These are phyloP conservation scores for Wallacemonas sp. DNA, from an alignment of 208 protist genomes.

Conservation along the genomic window DNA sequence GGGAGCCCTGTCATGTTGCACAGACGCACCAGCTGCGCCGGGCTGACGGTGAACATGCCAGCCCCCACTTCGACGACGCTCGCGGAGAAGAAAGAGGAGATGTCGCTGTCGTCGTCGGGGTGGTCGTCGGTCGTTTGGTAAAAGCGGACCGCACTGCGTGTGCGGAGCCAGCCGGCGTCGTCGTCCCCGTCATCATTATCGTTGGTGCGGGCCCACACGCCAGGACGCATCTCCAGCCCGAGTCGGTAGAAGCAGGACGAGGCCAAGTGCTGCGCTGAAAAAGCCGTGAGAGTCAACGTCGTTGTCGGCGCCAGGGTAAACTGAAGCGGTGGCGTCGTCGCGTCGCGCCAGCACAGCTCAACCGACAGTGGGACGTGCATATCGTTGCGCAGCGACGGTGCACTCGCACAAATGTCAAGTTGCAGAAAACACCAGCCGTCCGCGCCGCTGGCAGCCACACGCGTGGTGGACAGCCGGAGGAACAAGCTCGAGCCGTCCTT, in stretches of 20 bases:
- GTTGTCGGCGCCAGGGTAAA: neutral
- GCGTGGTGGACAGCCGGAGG: neutral
- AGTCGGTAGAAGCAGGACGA: neutral
- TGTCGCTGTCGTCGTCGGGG: neutral
- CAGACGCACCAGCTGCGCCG: neutral
- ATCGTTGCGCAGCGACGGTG: slow-evolving; percentile 1
- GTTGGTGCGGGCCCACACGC: neutral
- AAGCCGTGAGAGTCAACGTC: neutral
- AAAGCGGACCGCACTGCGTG: neutral
- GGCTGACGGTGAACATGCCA: neutral
- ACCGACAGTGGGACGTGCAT: neutral
- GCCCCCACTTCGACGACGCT: neutral
- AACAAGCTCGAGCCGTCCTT: slow-evolving; percentile 3
- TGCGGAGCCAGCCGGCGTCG: neutral
- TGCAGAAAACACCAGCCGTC: neutral
- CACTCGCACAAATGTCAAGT: neutral
- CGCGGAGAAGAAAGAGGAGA: slow-evolving; percentile 6
- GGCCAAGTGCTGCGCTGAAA: neutral
- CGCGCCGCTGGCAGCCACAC: neutral
- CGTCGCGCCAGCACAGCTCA: neutral
- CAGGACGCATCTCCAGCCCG: neutral
- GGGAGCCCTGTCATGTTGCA: neutral
- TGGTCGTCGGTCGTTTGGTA: neutral
- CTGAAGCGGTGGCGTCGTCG: neutral
- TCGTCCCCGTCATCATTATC: neutral